Evolutionary conservation across 2,329 filamentous ascomycete genomes (phyloP).

Genomic region (Fusarium agapanthi): DNA sequence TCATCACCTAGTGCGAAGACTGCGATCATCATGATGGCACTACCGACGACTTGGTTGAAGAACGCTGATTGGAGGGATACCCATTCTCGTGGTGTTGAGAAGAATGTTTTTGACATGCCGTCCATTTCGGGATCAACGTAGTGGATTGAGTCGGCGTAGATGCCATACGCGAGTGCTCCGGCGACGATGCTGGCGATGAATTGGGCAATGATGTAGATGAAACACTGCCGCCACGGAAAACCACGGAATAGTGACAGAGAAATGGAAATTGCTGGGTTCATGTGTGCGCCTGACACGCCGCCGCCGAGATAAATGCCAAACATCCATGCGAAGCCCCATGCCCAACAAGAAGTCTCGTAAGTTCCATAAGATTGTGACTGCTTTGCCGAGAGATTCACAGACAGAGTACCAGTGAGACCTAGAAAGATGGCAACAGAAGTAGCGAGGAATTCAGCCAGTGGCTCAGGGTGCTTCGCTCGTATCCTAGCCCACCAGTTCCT

Average conservation of each 20-base stretch:
- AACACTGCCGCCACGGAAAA: conserved; percentile 48
- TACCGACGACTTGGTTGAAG: conserved; percentile 48
- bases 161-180: conserved; percentile 6
- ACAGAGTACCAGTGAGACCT: conserved; percentile 25
- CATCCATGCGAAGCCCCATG: conserved; percentile 41
- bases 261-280: conserved; percentile 50
- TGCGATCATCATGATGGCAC: conserved; percentile 48
- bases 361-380: conserved; percentile 22
- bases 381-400: conserved; percentile 27
- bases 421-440: conserved; percentile 30
- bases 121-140: conserved; percentile 45
- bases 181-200: conserved; percentile 12
- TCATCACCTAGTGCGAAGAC: conserved; percentile 50
- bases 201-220: conserved; percentile 1
- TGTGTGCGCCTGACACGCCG: conserved; percentile 43
- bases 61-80: conserved; percentile 42
- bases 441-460: conserved; percentile 35
- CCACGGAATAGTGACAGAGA: conserved; percentile 48
- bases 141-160: conserved; percentile 20
- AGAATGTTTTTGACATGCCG: conserved; percentile 46
- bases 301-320: conserved; percentile 39
- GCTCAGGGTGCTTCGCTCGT: conserved; percentile 33
- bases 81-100: conserved; percentile 43
- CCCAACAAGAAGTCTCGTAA: conserved; percentile 38
- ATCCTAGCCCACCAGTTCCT: conserved; percentile 38